Evolutionary conservation across 2,329 filamentous ascomycete genomes (phyloP).

Genomic region (Exophiala calicioides): DNA sequence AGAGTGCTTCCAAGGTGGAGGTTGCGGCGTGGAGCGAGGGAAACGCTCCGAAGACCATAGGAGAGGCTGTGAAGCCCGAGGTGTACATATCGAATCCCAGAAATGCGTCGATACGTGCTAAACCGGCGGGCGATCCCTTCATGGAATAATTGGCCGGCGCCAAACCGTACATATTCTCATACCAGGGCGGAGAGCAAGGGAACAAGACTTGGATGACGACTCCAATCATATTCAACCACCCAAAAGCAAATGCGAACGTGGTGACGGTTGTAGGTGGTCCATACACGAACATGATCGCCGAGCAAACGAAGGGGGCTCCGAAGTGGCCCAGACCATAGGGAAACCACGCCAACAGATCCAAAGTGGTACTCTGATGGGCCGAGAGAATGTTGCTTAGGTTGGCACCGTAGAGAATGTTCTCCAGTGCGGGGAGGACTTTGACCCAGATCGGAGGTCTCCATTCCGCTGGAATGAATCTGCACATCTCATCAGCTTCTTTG

Average conservation of each 20-base stretch:
- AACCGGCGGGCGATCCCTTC: conserved; percentile 81
- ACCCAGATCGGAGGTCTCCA: conserved; percentile 95
- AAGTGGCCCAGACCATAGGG: conserved; percentile 93
- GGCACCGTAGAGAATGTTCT: conserved; percentile 94
- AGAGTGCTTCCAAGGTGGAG: conserved; percentile 84
- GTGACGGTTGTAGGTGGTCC: conserved; percentile 81
- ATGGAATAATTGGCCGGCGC: conserved; percentile 92
- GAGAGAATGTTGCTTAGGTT: conserved; percentile 96
- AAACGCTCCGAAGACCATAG: conserved; percentile 92
- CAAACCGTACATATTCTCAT: conserved; percentile 88
- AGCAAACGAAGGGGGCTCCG: conserved; percentile 77
- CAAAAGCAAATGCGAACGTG: conserved; percentile 82
- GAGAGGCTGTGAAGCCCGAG: conserved; percentile 84
- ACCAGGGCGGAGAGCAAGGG: conserved; percentile 95
- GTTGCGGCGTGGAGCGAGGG: conserved; percentile 89
- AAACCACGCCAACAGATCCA: conserved; percentile 89
- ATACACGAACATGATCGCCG: conserved; percentile 80
- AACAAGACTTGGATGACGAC: conserved; percentile 87
- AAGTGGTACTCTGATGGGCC: conserved; percentile 76
- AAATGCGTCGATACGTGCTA: conserved; percentile 85
- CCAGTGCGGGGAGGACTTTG: conserved; percentile 86
- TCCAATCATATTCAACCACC: conserved; percentile 86
- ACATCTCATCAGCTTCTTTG: conserved; percentile 13
- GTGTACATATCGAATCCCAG: conserved; percentile 92
- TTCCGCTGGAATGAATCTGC: conserved; percentile 82